phyloP scores from a whole-genome alignment of 2,329 filamentous ascomycete species.

The Paecilomyces formosus region DNA sequence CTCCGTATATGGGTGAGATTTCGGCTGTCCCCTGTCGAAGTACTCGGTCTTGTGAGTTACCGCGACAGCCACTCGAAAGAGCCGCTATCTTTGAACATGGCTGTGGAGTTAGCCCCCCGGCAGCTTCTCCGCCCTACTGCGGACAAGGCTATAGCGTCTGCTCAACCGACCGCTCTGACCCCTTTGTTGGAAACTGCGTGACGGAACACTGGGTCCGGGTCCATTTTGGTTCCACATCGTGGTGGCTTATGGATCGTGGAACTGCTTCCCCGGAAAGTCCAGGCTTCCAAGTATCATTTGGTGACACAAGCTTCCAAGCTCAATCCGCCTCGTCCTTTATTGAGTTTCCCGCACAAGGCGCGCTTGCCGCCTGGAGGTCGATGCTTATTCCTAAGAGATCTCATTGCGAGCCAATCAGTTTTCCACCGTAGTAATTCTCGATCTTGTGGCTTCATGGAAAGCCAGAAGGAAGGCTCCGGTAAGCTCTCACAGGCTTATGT shows the following conservation, averaged over 20 bases:
- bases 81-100: not conserved
- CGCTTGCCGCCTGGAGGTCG: slow-evolving; percentile 25
- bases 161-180: not conserved
- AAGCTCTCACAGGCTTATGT: not conserved
- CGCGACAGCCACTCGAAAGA: not conserved
- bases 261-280: not conserved
- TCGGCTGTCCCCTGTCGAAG: not conserved
- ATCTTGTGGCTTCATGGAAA: not conserved
- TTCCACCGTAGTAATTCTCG: not conserved
- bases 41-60: not conserved
- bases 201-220: not conserved
- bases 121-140: not conserved
- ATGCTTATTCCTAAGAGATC: not conserved
- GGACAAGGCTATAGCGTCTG: not conserved
- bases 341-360: slow-evolving; percentile 26
- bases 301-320: slow-evolving; percentile 1
- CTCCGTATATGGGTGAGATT: not conserved
- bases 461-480: not conserved
- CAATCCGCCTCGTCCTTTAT: slow-evolving; percentile 1
- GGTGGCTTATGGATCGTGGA: not conserved
- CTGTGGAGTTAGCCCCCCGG: not conserved
- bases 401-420: not conserved
- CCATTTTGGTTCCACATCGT: not conserved
- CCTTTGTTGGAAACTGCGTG: not conserved
- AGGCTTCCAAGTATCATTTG: not conserved